Evolutionary conservation across 495 filamentous ascomycete genomes (phyloP).

Genomic region (Tuber melanosporum): DNA sequence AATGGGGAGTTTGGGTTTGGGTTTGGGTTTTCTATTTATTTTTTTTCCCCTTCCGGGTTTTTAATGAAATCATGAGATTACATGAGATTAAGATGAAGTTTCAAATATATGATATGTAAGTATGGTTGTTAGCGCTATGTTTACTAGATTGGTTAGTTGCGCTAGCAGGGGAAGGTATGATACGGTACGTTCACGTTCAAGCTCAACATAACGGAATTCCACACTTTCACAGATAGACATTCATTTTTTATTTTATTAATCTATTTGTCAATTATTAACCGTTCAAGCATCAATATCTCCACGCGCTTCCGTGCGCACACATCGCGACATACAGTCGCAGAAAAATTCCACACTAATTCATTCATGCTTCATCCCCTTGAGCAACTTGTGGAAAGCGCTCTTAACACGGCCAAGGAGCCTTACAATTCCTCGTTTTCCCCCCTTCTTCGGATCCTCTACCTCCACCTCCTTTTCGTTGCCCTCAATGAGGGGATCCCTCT

Average conservation of each 20-base stretch:
- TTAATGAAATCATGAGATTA: background rate
- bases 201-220: background rate
- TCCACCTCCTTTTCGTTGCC: background rate
- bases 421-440: background rate
- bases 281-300: background rate
- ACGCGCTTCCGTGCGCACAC: background rate
- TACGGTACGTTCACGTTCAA: background rate
- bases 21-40: conserved; percentile 6
- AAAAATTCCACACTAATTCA: background rate
- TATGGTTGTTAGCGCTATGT: background rate
- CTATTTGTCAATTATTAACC: background rate
- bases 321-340: conserved; percentile 1
- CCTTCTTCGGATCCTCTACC: background rate
- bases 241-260: background rate
- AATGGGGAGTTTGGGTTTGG: background rate
- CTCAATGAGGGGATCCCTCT: background rate
- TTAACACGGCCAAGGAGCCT: background rate
- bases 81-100: background rate
- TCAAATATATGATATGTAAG: background rate
- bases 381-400: background rate
- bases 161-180: background rate
- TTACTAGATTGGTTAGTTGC: background rate
- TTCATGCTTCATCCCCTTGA: background rate
- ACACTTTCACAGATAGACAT: background rate
- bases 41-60: background rate